These are phyloP conservation scores for Pharnaceum exiguum DNA, from an alignment of 148 eudicot species.

Conservation along the genomic window DNA sequence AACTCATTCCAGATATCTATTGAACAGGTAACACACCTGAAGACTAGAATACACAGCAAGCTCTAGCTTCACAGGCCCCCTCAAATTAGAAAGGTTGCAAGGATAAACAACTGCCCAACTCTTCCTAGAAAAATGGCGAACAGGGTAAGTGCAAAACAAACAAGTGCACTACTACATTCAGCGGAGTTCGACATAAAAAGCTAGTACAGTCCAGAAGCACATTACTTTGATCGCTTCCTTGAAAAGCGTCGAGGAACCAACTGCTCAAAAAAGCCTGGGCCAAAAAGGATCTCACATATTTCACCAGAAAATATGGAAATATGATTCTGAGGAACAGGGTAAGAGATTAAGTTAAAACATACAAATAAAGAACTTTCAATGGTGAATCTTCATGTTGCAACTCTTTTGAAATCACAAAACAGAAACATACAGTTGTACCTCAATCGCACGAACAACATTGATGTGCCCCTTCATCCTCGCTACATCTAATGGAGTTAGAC, in stretches of 20 bases:
- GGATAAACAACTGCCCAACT: slow-evolving; percentile 57
- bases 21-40: slow-evolving; percentile 27
- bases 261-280: slow-evolving; percentile 41
- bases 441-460: slow-evolving; percentile 53
- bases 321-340: slow-evolving; percentile 26
- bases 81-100: slow-evolving; percentile 26
- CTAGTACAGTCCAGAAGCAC: slow-evolving; percentile 6
- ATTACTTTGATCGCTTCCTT: slow-evolving; percentile 47
- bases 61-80: slow-evolving; percentile 36
- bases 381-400: background rate
- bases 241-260: slow-evolving; percentile 46
- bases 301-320: slow-evolving; percentile 51
- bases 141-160: background rate
- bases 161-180: background rate
- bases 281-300: slow-evolving; percentile 33
- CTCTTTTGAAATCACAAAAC: background rate
- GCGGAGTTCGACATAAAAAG: background rate
- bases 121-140: slow-evolving; percentile 23
- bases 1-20: background rate
- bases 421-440: slow-evolving; percentile 29
- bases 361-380: background rate
- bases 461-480: slow-evolving; percentile 45
- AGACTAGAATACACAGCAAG: slow-evolving; percentile 36
- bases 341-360: slow-evolving; percentile 1
- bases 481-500: slow-evolving; percentile 53